Evolutionary conservation across 2,329 filamentous ascomycete genomes (phyloP).

Genomic region (Drechslerella coelobrocha): DNA sequence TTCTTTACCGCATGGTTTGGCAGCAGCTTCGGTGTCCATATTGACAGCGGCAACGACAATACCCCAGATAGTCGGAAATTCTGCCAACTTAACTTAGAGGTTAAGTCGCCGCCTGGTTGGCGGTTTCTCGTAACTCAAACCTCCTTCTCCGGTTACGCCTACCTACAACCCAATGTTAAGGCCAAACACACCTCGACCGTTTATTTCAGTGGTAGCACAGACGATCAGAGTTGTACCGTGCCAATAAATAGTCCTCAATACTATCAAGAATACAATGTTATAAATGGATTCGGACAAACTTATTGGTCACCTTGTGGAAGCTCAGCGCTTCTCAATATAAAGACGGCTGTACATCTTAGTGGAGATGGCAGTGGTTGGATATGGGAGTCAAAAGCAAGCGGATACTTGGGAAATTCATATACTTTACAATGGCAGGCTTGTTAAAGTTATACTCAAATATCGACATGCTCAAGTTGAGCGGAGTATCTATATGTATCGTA

Average conservation of each 20-base stretch:
- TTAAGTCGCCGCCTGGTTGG: conserved; percentile 35
- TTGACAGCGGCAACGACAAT: conserved; percentile 18
- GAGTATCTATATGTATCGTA: no score
- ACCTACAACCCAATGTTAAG: conserved; percentile 7
- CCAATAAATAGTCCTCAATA: conserved; percentile 21
- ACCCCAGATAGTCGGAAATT: conserved; percentile 32
- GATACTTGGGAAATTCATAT: conserved; percentile 15
- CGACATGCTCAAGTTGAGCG: no score
- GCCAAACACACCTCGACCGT: conserved; percentile 28
- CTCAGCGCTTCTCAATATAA: conserved; percentile 32
- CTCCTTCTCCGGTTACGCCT: conserved; percentile 33
- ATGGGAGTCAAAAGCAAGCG: conserved; percentile 12
- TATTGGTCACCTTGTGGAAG: conserved; percentile 37
- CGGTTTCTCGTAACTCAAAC: conserved; percentile 35
- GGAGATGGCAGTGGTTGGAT: conserved; percentile 24
- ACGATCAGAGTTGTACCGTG: conserved; percentile 21
- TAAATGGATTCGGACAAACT: no score
- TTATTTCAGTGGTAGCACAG: conserved; percentile 34
- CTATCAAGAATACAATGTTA: conserved; percentile 24
- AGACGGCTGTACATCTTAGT: conserved; percentile 18
- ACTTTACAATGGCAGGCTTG: conserved; percentile 37
- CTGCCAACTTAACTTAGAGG: conserved; percentile 35
- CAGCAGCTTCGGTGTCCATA: conserved; percentile 12
- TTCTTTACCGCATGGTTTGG: conserved; percentile 42
- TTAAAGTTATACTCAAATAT: conserved; percentile 2